Evolutionary conservation across 2,329 filamentous ascomycete species (phyloP).

Genomic region (Fusarium succisae): DNA sequence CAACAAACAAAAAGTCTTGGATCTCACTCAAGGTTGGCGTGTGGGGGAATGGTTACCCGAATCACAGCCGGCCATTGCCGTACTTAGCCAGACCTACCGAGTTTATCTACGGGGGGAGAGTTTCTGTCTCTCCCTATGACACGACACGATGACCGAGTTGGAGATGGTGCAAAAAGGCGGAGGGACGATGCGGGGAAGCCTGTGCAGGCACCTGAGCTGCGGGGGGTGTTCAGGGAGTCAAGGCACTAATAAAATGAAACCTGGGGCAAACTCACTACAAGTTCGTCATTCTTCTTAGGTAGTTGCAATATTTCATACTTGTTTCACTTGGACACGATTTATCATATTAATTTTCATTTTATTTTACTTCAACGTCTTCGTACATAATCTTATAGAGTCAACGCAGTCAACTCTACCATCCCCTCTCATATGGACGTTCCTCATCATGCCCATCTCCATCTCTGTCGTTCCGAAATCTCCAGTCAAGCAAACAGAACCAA

Average conservation of each 20-base stretch:
- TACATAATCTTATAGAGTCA: constrained; percentile 23
- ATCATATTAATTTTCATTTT: constrained; percentile 14
- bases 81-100: constrained; percentile 43
- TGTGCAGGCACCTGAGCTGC: background rate
- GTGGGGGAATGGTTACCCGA: constrained; percentile 39
- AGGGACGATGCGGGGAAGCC: constrained; percentile 33
- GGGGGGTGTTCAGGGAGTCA: constrained; percentile 1
- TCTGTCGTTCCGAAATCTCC: constrained; percentile 20
- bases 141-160: constrained; percentile 2
- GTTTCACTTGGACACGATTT: background rate
- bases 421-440: constrained; percentile 5
- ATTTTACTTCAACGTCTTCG: constrained; percentile 19
- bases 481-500: constrained; percentile 20
- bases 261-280: constrained; percentile 4
- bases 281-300: no score
- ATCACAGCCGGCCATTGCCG: constrained; percentile 51
- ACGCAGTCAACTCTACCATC: constrained; percentile 29
- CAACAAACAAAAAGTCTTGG: background rate
- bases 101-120: background rate
- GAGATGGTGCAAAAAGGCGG: constrained; percentile 1
- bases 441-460: background rate
- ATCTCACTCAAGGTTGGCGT: constrained; percentile 4
- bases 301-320: background rate
- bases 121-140: background rate
- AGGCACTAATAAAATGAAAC: constrained; percentile 14